Evolutionary conservation across 805 yeast genomes (phyloP).

Genomic region (Saccharomycopsis sp.): DNA sequence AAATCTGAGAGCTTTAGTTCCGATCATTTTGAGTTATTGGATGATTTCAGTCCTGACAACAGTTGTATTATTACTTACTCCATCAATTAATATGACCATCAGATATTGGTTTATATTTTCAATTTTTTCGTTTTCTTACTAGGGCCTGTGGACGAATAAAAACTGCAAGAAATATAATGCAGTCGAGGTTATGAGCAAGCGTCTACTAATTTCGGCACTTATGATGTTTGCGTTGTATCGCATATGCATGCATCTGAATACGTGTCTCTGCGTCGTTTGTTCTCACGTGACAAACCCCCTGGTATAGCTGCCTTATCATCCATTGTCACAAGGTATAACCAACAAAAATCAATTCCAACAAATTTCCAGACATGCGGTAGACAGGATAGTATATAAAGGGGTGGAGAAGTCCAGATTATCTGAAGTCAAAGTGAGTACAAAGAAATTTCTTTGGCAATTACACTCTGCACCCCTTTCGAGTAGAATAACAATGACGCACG

Average conservation of each 20-base stretch:
- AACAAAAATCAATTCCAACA: not conserved
- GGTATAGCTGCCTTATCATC: not conserved
- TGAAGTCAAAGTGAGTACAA: too few species aligned
- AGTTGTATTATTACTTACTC: too few species aligned
- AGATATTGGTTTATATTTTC: too few species aligned
- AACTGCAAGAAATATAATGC: not conserved
- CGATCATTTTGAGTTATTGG: conserved; percentile 38
- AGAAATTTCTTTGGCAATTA: too few species aligned
- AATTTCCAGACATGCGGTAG: too few species aligned
- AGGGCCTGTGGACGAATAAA: not conserved
- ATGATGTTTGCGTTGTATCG: not conserved
- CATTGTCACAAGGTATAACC: too few species aligned
- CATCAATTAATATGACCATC: too few species aligned
- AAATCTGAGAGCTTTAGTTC: conserved; percentile 25
- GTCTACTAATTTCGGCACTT: not conserved
- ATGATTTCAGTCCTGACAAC: too few species aligned
- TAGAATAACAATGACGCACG: too few species aligned
- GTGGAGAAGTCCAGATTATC: too few species aligned
- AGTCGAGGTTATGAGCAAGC: not conserved
- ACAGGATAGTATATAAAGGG: not conserved
- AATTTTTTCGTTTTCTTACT: not conserved
- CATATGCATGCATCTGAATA: not conserved
- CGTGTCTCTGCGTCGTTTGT: not conserved
- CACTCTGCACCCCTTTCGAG: too few species aligned
- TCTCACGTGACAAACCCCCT: too few species aligned